Conservation (phyloP, 371 early-diverging fungal genomes). For the Lichtheimia hyalospora region DNA sequence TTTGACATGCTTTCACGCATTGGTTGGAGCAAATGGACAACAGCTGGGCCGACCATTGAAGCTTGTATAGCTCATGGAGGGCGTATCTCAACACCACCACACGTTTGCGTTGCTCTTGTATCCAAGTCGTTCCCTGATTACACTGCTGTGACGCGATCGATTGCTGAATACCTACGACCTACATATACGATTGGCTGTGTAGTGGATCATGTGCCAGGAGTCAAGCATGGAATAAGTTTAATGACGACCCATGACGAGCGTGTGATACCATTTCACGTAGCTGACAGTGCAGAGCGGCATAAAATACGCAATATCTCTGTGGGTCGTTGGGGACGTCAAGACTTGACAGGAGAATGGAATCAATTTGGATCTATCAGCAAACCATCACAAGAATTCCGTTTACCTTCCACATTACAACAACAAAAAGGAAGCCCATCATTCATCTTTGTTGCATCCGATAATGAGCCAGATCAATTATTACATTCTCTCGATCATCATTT, state of each 20-base stretch:
- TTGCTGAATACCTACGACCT: constrained; percentile 18
- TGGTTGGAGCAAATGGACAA: constrained; percentile 28
- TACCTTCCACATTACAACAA: constrained; percentile 28
- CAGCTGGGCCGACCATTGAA: constrained; percentile 24
- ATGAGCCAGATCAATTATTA: constrained; percentile 65
- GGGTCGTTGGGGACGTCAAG: constrained; percentile 59
- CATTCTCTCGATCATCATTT: constrained; percentile 53
- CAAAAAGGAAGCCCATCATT: constrained; percentile 26
- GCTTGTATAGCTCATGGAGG: constrained; percentile 29
- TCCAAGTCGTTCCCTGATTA: constrained; percentile 45
- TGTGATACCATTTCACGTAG: constrained; percentile 22
- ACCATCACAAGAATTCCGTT: constrained; percentile 20
- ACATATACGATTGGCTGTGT: constrained; percentile 40
- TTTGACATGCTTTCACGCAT: no score
- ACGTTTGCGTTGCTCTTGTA: constrained; percentile 39
- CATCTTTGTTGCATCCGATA: constrained; percentile 59
- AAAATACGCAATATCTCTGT: constrained; percentile 53
- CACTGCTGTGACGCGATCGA: constrained; percentile 3
- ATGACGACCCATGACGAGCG: constrained; percentile 35
- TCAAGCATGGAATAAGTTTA: constrained; percentile 50
- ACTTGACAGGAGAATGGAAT: constrained; percentile 50
- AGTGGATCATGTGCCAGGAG: constrained; percentile 54
- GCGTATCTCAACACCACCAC: constrained; percentile 13
- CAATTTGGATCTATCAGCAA: constrained; percentile 43
- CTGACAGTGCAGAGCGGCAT: constrained; percentile 36